Conservation (phyloP, 805 yeast genomes). For the Lipomyces anomalus region DNA sequence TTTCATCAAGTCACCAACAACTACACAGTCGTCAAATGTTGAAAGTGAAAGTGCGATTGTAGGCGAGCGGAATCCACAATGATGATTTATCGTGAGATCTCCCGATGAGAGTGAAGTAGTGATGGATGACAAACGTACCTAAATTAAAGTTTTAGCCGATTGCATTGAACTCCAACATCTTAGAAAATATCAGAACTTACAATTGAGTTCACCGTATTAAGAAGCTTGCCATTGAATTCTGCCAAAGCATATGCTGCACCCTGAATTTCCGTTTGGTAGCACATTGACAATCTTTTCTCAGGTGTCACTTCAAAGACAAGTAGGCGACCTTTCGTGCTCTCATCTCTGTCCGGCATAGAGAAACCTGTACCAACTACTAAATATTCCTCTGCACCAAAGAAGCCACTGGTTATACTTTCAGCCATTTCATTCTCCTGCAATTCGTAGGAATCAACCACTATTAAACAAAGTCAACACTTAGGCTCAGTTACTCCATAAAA, state of each 20-base stretch:
- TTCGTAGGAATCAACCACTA: slow-evolving; percentile 10
- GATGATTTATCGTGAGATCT: slow-evolving; percentile 6
- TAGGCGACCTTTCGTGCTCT: slow-evolving; percentile 19
- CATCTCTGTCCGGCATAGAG: slow-evolving; percentile 18
- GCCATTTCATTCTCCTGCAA: slow-evolving; percentile 23
- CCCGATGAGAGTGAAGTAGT: slow-evolving; percentile 6
- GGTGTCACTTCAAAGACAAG: slow-evolving; percentile 16
- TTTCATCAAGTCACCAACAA: slow-evolving; percentile 25
- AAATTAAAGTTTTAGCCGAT: not conserved
- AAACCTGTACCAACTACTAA: slow-evolving; percentile 25
- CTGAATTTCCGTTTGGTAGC: slow-evolving; percentile 5
- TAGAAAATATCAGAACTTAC: slow-evolving; percentile 6
- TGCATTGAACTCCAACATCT: not conserved
- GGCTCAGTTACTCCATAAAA: too few species aligned
- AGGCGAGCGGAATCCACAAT: slow-evolving; percentile 20
- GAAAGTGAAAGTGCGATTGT: slow-evolving; percentile 20
- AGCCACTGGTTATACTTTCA: slow-evolving; percentile 14
- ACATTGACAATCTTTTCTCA: slow-evolving; percentile 10
- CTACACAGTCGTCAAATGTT: slow-evolving; percentile 7
- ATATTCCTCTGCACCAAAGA: slow-evolving; percentile 9
- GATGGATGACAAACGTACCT: slow-evolving; percentile 16
- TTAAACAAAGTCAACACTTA: too few species aligned
- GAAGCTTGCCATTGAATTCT: slow-evolving; percentile 6
- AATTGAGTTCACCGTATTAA: slow-evolving; percentile 18
- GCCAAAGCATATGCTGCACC: slow-evolving; percentile 22